These are phyloP conservation scores for Cephaloascus albidus DNA, from an alignment of 805 yeast genomes.

Conservation along the genomic window DNA sequence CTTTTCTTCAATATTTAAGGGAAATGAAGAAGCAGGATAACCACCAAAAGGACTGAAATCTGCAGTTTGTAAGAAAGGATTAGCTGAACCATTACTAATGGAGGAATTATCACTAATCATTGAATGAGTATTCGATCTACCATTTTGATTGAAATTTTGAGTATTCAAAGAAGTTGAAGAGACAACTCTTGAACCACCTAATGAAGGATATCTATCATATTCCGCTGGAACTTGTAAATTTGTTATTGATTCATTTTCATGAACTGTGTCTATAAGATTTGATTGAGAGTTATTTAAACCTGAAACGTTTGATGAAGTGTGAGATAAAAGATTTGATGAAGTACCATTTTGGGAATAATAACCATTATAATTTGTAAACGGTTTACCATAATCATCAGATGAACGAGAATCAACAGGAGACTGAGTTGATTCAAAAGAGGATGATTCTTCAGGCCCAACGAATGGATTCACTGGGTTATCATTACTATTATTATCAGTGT, in stretches of 20 bases:
- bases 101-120: not conserved
- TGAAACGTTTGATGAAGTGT: not conserved
- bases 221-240: conserved; percentile 39
- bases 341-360: conserved; percentile 32
- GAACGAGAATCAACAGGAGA: conserved; percentile 8
- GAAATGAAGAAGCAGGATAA: conserved; percentile 35
- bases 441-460: not conserved
- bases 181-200: conserved; percentile 47
- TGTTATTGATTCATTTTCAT: conserved; percentile 2
- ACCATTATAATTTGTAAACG: conserved; percentile 31
- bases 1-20: conserved; percentile 37
- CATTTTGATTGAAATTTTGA: not conserved
- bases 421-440: not conserved
- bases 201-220: conserved; percentile 61
- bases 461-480: not conserved
- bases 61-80: conserved; percentile 29
- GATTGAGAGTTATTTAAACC: conserved; percentile 6
- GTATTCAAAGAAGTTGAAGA: conserved; percentile 30
- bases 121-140: not conserved
- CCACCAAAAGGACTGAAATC: conserved; percentile 38
- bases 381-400: conserved; percentile 19
- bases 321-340: conserved; percentile 22
- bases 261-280: not conserved
- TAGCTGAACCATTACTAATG: conserved; percentile 5
- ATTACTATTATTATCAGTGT: not conserved